phyloP scores from a whole-genome alignment of 2,329 filamentous ascomycete genomes.

The Geosmithia flava region DNA sequence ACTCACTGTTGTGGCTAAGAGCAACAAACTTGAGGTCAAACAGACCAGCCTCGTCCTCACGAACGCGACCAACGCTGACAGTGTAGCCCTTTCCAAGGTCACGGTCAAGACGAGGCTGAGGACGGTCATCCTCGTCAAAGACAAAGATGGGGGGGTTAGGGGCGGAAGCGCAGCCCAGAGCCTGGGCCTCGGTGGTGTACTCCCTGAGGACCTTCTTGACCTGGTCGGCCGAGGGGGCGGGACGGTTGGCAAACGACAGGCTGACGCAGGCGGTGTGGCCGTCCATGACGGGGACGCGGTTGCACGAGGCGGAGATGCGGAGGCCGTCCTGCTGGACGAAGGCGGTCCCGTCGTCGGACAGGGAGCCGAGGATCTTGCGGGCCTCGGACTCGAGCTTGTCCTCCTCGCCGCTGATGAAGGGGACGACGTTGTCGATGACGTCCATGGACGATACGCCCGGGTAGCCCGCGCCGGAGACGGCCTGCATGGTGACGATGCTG shows the following conservation, averaged over 20 bases:
- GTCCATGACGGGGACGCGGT: slow-evolving; percentile 87
- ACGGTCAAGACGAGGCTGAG: slow-evolving; percentile 82
- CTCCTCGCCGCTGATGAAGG: slow-evolving; percentile 86
- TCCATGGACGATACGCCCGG: slow-evolving; percentile 89
- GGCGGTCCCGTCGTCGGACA: slow-evolving; percentile 60
- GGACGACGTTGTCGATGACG: slow-evolving; percentile 90
- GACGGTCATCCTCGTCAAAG: slow-evolving; percentile 79
- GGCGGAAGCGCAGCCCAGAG: slow-evolving; percentile 76
- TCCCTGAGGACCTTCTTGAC: slow-evolving; percentile 68
- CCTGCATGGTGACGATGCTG: slow-evolving; percentile 85
- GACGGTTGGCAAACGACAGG: slow-evolving; percentile 65
- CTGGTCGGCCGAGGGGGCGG: slow-evolving; percentile 60
- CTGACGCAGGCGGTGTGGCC: slow-evolving; percentile 94
- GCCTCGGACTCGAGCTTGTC: slow-evolving; percentile 94
- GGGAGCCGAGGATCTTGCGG: slow-evolving; percentile 76
- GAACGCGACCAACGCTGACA: slow-evolving; percentile 76
- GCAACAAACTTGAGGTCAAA: slow-evolving; percentile 95
- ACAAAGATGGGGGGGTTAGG: slow-evolving; percentile 73
- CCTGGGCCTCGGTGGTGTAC: slow-evolving; percentile 73
- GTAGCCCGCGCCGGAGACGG: slow-evolving; percentile 85
- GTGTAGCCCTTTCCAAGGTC: slow-evolving; percentile 79
- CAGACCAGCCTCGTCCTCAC: slow-evolving; percentile 76
- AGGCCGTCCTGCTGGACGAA: slow-evolving; percentile 66
- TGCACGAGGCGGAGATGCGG: slow-evolving; percentile 77
- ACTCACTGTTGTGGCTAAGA: slow-evolving; percentile 65